These are phyloP conservation scores for Chenopodium quinoa DNA, from an alignment of 148 eudicot species.

Conservation along the genomic window DNA sequence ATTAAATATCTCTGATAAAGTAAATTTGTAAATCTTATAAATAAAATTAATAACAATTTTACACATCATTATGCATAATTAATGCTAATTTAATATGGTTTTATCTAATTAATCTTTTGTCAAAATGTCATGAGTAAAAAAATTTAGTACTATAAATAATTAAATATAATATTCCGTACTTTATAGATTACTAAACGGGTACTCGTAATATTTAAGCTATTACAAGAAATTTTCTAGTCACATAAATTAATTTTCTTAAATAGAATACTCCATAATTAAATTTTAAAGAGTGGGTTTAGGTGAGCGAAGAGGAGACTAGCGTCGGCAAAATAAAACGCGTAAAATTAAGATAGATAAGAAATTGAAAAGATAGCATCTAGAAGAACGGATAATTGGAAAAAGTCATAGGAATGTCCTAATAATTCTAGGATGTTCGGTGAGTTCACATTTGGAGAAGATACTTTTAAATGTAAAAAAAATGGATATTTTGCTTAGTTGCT, in stretches of 20 bases:
- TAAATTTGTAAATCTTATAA: too few species aligned
- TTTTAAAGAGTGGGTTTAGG: conserved; percentile 9
- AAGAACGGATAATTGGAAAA: conserved; percentile 12
- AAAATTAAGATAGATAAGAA: background rate
- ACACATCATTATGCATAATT: too few species aligned
- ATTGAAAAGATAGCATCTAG: conserved; percentile 11
- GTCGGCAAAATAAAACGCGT: conserved; percentile 27
- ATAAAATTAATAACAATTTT: too few species aligned
- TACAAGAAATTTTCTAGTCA: too few species aligned
- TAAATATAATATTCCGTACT: too few species aligned
- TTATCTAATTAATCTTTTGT: too few species aligned
- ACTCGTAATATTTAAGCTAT: too few species aligned
- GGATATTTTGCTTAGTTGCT: conserved; percentile 30
- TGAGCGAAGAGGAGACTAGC: conserved; percentile 12
- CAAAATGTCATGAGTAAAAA: too few species aligned
- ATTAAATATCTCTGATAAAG: background rate
- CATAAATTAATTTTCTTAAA: too few species aligned
- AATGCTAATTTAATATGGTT: too few species aligned
- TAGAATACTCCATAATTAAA: background rate
- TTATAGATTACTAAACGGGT: too few species aligned
- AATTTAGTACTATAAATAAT: too few species aligned
- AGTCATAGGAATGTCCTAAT: conserved; percentile 10
- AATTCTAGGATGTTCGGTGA: conserved; percentile 13
- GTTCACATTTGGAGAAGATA: conserved; percentile 16
- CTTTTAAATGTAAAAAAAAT: background rate